Base-by-base conservation (phyloP, 2,329 filamentous ascomycete genomes). In the Metarhizium humberi region DNA sequence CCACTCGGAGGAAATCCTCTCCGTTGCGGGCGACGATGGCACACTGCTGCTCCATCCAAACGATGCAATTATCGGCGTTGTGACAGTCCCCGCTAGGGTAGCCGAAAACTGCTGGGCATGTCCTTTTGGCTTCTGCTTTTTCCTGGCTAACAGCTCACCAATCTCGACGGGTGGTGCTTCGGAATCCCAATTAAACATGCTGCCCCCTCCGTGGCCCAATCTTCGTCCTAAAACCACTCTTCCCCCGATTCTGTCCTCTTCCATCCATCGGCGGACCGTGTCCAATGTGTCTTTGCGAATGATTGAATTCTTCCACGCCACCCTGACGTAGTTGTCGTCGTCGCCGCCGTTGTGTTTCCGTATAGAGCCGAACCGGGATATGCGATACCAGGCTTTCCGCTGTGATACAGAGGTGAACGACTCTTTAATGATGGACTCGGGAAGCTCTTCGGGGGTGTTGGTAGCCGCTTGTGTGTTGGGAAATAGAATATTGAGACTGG, bases 261-360 rank as follows among this genome's bases (percentile, higher is more conserved):
- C 80, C 75, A 86, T 83, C 84, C 84, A 87, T 30, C 81, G 75
- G 30, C 79, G 75, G 18, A 87, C 82, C 45, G 82, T 81, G 55
- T 78, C 75, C 56, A 83, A 73, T 1, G 78, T 80, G 8, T 81
- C 76, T 13, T 69, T 66, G 29, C 80, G 80, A 2, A 82, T 68
- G 6, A 74, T 67, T 0, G 82, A 85, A n/a, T 72, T 69, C 4
- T 64, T 59, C 84, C 84, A 87, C 3, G 72, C 70, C n/a, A 84
- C 74, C 8, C 78, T 75, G 18, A 78, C 71, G 63, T 86, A 87
- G 59, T 77, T 78, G 8, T 84, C 80, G 51, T 82, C 79, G 49
- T 83, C 77, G 46, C 78, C 81, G 3, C 69, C 67, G 54, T 83
- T 74, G 60, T 85, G 76, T 56, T 78, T 79, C 6, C 81, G 74